These are phyloP conservation scores for Cercophora scortea DNA, from an alignment of 495 filamentous ascomycete genomes.

Conservation along the genomic window DNA sequence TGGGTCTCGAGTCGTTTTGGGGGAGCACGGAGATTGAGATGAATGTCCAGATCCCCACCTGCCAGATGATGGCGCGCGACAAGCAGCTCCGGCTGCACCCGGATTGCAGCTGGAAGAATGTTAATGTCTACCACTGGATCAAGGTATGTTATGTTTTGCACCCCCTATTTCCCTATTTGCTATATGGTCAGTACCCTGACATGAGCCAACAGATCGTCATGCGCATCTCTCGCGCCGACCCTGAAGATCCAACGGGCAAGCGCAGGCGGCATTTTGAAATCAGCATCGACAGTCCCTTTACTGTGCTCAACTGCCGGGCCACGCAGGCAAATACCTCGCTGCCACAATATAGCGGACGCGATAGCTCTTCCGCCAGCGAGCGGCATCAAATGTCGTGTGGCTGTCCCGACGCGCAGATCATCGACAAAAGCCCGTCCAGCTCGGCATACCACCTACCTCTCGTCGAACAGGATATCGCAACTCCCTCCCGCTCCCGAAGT, in stretches of 20 bases:
- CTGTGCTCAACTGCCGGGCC: constrained; percentile 88
- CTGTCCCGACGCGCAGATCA: constrained; percentile 60
- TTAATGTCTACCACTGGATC: constrained; percentile 97
- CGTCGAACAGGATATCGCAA: constrained; percentile 16
- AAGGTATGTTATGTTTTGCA: constrained; percentile 55
- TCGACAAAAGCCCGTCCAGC: constrained; percentile 28
- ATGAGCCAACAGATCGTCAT: constrained; percentile 73
- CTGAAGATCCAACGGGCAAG: constrained; percentile 61
- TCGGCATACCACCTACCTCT: constrained; percentile 16
- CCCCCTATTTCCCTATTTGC: not conserved
- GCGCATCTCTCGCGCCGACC: constrained; percentile 83
- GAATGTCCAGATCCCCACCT: constrained; percentile 89
- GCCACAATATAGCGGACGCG: constrained; percentile 69
- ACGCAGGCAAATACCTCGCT: constrained; percentile 85
- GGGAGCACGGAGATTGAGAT: constrained; percentile 97
- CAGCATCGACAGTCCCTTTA: constrained; percentile 96
- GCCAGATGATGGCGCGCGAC: constrained; percentile 79
- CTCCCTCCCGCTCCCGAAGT: constrained; percentile 1
- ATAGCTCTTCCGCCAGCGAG: constrained; percentile 30
- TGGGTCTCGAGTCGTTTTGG: constrained; percentile 53
- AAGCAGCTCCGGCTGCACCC: constrained; percentile 70
- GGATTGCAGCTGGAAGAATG: constrained; percentile 92
- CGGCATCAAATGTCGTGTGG: constrained; percentile 58
- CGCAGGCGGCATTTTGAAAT: constrained; percentile 96
- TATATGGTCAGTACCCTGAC: not conserved